Conservation (phyloP, 495 filamentous ascomycete genomes). For the Annulohypoxylon nitens region DNA sequence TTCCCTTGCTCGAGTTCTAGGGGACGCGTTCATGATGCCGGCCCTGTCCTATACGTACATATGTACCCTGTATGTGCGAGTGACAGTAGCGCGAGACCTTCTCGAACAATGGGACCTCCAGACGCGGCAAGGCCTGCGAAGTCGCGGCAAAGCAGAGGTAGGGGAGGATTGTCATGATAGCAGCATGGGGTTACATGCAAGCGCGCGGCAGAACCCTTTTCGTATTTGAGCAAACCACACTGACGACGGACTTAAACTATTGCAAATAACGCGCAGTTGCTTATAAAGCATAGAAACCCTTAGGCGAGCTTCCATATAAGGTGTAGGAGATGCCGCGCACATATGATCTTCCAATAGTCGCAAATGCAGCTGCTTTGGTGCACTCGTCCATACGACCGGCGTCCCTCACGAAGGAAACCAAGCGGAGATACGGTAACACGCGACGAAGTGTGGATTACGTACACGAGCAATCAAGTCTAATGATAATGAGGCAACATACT, state of each 20-base stretch:
- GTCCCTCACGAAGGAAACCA: constrained; percentile 13
- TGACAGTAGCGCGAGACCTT: constrained; percentile 38
- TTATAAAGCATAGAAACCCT: not conserved
- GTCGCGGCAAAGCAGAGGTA: constrained; percentile 38
- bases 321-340: not conserved
- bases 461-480: constrained; percentile 5
- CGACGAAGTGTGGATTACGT: constrained; percentile 34
- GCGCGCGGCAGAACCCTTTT: constrained; percentile 42
- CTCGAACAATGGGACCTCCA: constrained; percentile 44
- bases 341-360: not conserved
- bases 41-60: constrained; percentile 18
- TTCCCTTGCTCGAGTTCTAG: constrained; percentile 32
- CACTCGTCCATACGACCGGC: constrained; percentile 1
- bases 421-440: constrained; percentile 10
- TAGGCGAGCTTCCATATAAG: not conserved
- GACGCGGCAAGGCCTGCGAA: constrained; percentile 38
- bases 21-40: constrained; percentile 33
- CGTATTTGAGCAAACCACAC: constrained; percentile 14
- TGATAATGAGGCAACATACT: constrained; percentile 20
- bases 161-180: constrained; percentile 3
- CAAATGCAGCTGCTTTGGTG: not conserved
- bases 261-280: not conserved
- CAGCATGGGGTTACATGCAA: constrained; percentile 33
- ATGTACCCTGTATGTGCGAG: not conserved
- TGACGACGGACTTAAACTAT: not conserved